Base-by-base conservation (phyloP, 2,329 filamentous ascomycete genomes). In the Orbilia blumenaviensis region DNA sequence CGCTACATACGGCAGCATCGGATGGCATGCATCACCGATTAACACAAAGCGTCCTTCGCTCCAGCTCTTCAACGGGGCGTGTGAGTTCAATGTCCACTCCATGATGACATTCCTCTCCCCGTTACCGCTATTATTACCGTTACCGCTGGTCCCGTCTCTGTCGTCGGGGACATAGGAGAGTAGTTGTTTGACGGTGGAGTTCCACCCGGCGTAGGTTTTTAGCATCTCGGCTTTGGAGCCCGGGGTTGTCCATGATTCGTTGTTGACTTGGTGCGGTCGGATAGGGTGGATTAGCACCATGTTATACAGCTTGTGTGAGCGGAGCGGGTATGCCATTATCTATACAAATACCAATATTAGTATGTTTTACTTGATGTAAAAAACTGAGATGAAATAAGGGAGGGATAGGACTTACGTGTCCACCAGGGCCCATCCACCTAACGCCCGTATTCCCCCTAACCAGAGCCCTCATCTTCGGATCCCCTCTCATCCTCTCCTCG, bases 11-110 rank as follows among this genome's bases (percentile, higher is more conserved):
- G 89, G 89, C 54, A 91, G 86, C 18, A 89, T 91, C 1, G 89
- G 88, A 80, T 91, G 89, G 81, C 88, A 90, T 1, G 89, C 86
- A 79, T 91, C 89, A 50, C 89, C 89, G 8, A 90, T 81, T 12
- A 91, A 84, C 2, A 85, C 86, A 1, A 87, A 86, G 50, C 83
- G 83, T 34, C 88, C 88, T 0, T 87, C 84, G 6, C 86, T 84
- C 89, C 88, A 91, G 1, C 84, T 86, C 0, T 86, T 83, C 27
- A 91, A 83, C 3, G 86, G 84, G 74, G 85, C 85, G 80, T 89
- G 87, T 69, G 87, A 86, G 74, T 88, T 86, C 63, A 91, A 84
- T 74, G 87, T 86, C 89, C 89, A 90, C 82, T 90, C 89, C 81
- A 87, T 88, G 25, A 90, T 88, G 25, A 90, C 87, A n/a, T n/a